Evolutionary conservation across 176 grass and related monocot genomes (phyloP), one percentile per base, ranked within the genome.

Genomic region (Avena atlantica): DNA sequence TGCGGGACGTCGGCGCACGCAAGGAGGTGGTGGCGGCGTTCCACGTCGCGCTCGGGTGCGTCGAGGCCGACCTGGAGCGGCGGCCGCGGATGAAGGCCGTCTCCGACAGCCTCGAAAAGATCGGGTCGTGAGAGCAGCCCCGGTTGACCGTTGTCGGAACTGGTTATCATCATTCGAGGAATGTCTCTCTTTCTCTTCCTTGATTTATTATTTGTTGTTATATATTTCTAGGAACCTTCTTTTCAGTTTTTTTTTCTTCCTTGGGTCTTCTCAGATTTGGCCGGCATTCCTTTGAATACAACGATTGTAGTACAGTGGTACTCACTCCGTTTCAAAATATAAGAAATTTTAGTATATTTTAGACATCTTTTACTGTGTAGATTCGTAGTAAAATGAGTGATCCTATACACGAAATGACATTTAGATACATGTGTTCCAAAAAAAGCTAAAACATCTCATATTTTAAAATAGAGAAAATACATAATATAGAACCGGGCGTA

Each of bases 1-100:
- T 98, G 31, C 81, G 88, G 49, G 96, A 98, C 21, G 83, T 78
- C 85, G 42, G 88, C 49, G 93, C 93, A 12, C 90, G 94, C 88
- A 93, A 93, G 75, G 91, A 98, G 84, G 90, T 98, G 80, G 81
- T 95, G 50, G 86, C 88, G 10, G 91, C 87, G 47, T 95, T 98
- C 92, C 95, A 98, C 58, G 73, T 95, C 45, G 91, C 95, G 6
- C 93, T 97, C 6, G 87, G 93, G 4, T 97, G 95, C 80, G 89
- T 93, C 11, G 95, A 98, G 82, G 50, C 79, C 2, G 93, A 98
- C 27, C 86, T 90, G 8, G 96, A 95, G 48, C 82, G 88, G 36
- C 82, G 96, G 23, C 92, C 93, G 14, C 77, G 90, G 78, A 95
- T 98, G 91, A 89, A 89, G 74, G 70, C 74, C 31, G 96, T 98